Evolutionary conservation across 1,284 basidiomycete species (phyloP).

Genomic region (Cryptococcus sp.): DNA sequence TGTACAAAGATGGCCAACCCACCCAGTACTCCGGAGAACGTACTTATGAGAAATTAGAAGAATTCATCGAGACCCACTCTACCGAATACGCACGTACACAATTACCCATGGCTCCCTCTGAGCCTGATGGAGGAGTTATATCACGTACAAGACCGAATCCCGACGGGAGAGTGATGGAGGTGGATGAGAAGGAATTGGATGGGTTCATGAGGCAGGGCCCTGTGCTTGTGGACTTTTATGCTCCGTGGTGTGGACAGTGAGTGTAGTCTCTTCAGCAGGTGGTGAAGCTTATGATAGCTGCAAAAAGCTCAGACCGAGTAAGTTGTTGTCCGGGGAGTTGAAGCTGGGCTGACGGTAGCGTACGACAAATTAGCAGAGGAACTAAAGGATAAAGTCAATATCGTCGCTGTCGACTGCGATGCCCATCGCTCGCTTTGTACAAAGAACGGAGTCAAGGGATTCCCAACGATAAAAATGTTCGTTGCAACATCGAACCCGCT

Average conservation of each 20-base stretch:
- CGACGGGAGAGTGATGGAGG: slow-evolving; percentile 59
- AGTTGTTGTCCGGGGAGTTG: too few species aligned
- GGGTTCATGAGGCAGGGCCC: slow-evolving; percentile 57
- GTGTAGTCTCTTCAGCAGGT: slow-evolving; percentile 12
- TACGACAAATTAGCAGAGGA: slow-evolving; percentile 68
- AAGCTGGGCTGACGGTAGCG: slow-evolving; percentile 23
- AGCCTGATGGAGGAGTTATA: slow-evolving; percentile 10
- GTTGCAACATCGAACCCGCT: slow-evolving; percentile 23
- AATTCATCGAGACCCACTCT: slow-evolving; percentile 53
- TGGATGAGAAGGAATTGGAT: slow-evolving; percentile 57
- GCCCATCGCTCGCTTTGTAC: slow-evolving; percentile 63
- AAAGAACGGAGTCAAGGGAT: slow-evolving; percentile 63
- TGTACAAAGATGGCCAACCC: slow-evolving; percentile 62
- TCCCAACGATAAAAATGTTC: slow-evolving; percentile 72
- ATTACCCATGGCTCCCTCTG: slow-evolving; percentile 1
- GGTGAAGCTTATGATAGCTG: slow-evolving; percentile 49
- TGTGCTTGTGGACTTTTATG: slow-evolving; percentile 82
- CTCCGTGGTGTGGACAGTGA: slow-evolving; percentile 84
- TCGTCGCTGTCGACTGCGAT: slow-evolving; percentile 85
- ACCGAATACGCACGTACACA: slow-evolving; percentile 41
- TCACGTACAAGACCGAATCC: slow-evolving; percentile 52
- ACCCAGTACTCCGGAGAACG: slow-evolving; percentile 59
- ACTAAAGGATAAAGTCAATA: slow-evolving; percentile 64
- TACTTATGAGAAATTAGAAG: slow-evolving; percentile 53
- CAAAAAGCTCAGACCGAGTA: slow-evolving; percentile 75